Base-by-base conservation (phyloP, 129 eudicot genomes). In the Tanacetum coccineum region DNA sequence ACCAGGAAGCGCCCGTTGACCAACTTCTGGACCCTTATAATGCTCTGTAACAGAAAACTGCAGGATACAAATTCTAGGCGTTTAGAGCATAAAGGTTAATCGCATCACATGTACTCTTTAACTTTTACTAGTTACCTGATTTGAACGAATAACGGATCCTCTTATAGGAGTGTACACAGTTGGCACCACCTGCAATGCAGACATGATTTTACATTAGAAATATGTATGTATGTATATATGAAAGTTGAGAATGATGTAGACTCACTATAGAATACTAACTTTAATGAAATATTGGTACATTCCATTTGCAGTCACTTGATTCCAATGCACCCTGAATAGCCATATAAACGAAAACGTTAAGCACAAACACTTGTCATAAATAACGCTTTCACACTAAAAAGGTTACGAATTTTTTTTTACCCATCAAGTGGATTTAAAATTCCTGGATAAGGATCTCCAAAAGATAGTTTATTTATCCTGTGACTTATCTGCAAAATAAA, bases 1-100 rank as follows among this genome's bases (percentile, higher is more conserved):
- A 39, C 98, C 98, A 9, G 96, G 95, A 80, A 75, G 80, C 21
- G 87, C 32, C 73, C 71, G 82, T 65, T 62, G 85, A 55, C 89
- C 88, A 62, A 47, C 36, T 61, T 92, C 88, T 7, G 87, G 76
- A 74, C 76, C 46, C 76, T 81, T 92, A 46, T 74, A 92, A 79
- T 87, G 91, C 81, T 92, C 98, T 19, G 98, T 92, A 70, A 86
- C 95, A 42, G 98, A 92, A 75, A 92, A 88, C 98, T 92, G 82
- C 46, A 68, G 44, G 67, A 40, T 54, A 61, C 40, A 79, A 42
- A 57, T 32, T 25, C 18, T 59, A 30, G 6, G 6, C 7, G 9
- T 81, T 60, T 71, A 55, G n/a, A 52, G 50, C 22, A 19, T 11
- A 28, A 9, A 28, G 59, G 56, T 9, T n/a, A 10, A 72, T 53